Conservation (phyloP, 2,329 filamentous ascomycete species). For the Claviceps pazoutovae region DNA sequence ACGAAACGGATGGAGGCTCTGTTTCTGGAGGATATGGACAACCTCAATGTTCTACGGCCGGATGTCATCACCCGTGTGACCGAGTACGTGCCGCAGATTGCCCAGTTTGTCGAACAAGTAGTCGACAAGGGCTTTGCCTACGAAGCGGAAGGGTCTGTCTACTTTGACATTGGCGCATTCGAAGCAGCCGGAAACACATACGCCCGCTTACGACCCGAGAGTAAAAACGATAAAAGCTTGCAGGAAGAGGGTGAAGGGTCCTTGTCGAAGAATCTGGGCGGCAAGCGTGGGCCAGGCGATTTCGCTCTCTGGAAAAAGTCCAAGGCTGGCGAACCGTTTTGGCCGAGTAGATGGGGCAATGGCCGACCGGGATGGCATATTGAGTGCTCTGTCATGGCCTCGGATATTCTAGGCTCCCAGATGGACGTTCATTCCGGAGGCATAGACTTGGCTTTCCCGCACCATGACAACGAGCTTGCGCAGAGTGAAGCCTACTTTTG, state of each 20-base stretch:
- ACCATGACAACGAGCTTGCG: conserved; percentile 85
- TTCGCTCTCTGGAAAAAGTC: conserved; percentile 92
- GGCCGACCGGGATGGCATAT: conserved; percentile 94
- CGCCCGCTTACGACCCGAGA: conserved; percentile 73
- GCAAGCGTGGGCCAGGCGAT: conserved; percentile 65
- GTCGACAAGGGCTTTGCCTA: conserved; percentile 82
- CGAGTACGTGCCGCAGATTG: conserved; percentile 80
- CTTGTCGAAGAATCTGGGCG: conserved; percentile 44
- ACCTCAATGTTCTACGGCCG: conserved; percentile 71
- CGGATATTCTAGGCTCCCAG: conserved; percentile 65
- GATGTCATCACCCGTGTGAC: conserved; percentile 81
- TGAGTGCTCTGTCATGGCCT: conserved; percentile 93
- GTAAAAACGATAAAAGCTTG: conserved; percentile 66
- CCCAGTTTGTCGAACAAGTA: conserved; percentile 68
- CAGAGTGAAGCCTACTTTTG: conserved; percentile 80
- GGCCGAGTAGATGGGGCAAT: conserved; percentile 76
- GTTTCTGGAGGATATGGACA: conserved; percentile 78
- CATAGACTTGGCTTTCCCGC: conserved; percentile 80
- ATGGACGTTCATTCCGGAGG: conserved; percentile 93
- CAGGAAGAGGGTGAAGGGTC: conserved; percentile 85
- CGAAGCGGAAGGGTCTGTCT: conserved; percentile 69
- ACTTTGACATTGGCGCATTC: conserved; percentile 83
- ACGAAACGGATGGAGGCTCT: conserved; percentile 76
- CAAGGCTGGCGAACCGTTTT: conserved; percentile 82
- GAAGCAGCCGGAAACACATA: conserved; percentile 76